phyloP scores from a whole-genome alignment of 208 protist species.

The Leishmania guyanensis region DNA sequence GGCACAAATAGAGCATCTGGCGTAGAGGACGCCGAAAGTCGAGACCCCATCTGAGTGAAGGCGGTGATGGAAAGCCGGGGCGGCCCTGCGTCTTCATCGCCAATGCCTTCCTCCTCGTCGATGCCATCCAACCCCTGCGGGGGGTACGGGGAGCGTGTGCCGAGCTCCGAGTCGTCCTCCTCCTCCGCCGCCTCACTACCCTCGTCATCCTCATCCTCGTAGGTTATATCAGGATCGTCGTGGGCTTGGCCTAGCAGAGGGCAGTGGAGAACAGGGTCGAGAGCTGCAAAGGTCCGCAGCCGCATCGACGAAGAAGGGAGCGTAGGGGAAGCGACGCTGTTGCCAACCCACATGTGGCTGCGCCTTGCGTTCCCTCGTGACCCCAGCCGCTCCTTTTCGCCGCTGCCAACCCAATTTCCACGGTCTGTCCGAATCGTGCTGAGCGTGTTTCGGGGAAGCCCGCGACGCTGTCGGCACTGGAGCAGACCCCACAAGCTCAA shows the following conservation, averaged over 20 bases:
- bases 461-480: conserved; percentile 29
- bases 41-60: conserved; percentile 11
- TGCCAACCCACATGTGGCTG: conserved; percentile 8
- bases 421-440: conserved; percentile 3
- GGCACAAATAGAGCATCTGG: conserved; percentile 19
- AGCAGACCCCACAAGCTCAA: conserved; percentile 35
- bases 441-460: conserved; percentile 15
- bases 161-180: conserved; percentile 20
- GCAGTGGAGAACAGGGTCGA: conserved; percentile 13
- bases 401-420: not conserved
- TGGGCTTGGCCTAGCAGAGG: conserved; percentile 6
- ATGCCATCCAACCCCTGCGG: conserved; percentile 32
- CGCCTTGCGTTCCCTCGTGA: not conserved
- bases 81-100: not conserved
- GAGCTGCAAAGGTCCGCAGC: conserved; percentile 13
- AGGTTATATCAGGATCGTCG: conserved; percentile 10
- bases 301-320: conserved; percentile 22
- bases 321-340: not conserved
- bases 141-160: conserved; percentile 5
- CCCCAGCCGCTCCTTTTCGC: not conserved
- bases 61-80: not conserved
- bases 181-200: conserved; percentile 14
- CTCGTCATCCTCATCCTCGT: conserved; percentile 36
- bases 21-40: conserved; percentile 23
- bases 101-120: conserved; percentile 21